Conservation (phyloP, 371 early-diverging fungal species). For the Sporodiniella umbellata region DNA sequence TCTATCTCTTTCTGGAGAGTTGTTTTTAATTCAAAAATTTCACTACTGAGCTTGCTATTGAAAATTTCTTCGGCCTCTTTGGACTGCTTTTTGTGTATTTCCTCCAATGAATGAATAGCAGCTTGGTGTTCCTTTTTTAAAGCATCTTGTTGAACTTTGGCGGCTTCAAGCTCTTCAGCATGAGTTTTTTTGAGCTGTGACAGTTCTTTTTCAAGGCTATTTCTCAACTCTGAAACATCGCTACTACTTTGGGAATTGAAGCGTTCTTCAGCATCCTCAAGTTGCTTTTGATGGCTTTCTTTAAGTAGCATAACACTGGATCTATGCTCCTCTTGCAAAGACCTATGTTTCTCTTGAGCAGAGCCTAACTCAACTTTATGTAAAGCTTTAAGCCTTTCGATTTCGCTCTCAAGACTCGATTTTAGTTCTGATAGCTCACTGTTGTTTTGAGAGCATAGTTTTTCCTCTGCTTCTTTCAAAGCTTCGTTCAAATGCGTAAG, state of each 20-base stretch:
- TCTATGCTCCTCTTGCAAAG: constrained; percentile 15
- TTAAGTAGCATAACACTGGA: constrained; percentile 2
- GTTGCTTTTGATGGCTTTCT: constrained; percentile 2
- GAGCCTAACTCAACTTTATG: background rate
- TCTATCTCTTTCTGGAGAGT: background rate
- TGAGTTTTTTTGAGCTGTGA: constrained; percentile 1
- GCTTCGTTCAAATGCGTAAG: background rate
- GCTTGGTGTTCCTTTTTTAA: constrained; percentile 1
- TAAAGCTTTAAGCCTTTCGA: background rate
- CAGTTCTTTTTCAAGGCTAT: background rate
- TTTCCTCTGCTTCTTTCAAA: background rate
- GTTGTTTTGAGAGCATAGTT: background rate
- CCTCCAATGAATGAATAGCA: constrained; percentile 1
- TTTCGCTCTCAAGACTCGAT: background rate
- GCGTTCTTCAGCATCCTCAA: background rate
- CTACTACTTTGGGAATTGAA: background rate
- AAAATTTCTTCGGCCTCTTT: background rate
- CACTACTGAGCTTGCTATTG: background rate
- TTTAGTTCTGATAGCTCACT: background rate
- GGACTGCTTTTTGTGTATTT: constrained; percentile 5
- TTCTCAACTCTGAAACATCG: background rate
- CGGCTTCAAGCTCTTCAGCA: background rate
- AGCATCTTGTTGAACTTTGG: background rate
- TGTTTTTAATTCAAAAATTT: background rate
- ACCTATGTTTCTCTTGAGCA: background rate